phyloP scores from a whole-genome alignment of 164 flowering plant genomes.

The Buxus sempervirens region DNA sequence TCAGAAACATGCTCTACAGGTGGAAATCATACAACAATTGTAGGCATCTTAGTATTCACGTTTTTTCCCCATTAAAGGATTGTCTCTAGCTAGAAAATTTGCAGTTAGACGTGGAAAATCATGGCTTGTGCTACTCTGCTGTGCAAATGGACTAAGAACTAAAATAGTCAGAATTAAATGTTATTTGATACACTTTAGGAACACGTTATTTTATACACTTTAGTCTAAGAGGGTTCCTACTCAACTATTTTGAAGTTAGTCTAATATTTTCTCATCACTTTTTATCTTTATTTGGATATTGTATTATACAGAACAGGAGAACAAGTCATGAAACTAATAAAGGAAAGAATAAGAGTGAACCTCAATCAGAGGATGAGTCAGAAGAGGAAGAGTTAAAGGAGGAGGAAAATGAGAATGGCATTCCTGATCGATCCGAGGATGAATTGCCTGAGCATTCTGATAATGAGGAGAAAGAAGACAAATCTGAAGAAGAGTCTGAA shows the following conservation, averaged over 20 bases:
- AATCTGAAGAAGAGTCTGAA: constrained; percentile 56
- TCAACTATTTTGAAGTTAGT: too few relatives aligned
- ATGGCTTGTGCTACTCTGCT: too few relatives aligned
- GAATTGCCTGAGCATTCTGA: constrained; percentile 55
- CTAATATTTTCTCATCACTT: too few relatives aligned
- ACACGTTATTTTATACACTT: too few relatives aligned
- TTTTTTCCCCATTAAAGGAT: too few relatives aligned
- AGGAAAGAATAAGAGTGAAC: constrained; percentile 27
- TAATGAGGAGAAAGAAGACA: constrained; percentile 50
- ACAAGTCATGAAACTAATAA: constrained; percentile 36
- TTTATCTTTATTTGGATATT: neutral
- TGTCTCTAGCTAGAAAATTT: too few relatives aligned
- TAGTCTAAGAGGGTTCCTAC: too few relatives aligned
- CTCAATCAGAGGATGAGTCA: constrained; percentile 63
- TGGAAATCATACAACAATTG: neutral
- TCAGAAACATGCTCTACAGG: neutral
- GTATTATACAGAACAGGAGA: constrained; percentile 42
- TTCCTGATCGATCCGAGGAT: constrained; percentile 54
- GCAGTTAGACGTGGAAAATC: too few relatives aligned
- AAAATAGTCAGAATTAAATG: too few relatives aligned
- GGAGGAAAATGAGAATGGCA: constrained; percentile 52
- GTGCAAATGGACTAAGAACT: too few relatives aligned
- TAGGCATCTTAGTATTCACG: neutral
- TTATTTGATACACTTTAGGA: too few relatives aligned
- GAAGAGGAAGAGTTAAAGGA: constrained; percentile 33